A percentile compares a stretch with the other conserved stretches of the same genome.
Evolutionary conservation across 202 grass and related monocot species (phyloP).

Genomic region (Carex sylvatica): DNA sequence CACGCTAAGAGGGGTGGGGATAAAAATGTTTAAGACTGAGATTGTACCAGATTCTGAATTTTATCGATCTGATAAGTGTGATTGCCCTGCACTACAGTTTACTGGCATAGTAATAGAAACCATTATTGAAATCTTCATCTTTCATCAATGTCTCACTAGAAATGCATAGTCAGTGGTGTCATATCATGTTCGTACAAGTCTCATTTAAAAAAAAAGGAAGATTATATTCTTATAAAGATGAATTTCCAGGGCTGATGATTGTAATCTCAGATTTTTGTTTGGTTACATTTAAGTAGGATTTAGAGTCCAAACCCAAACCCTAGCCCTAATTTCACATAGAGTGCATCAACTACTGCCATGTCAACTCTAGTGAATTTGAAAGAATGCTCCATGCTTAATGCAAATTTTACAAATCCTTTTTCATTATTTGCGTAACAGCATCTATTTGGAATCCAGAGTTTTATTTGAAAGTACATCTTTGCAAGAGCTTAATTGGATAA

Average conservation of each 20-base stretch:
- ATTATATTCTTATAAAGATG: neutral
- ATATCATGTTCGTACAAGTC: neutral
- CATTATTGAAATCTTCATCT: neutral
- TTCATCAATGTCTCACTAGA: neutral
- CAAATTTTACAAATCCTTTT: neutral
- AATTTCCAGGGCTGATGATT: neutral
- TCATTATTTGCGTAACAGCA: neutral
- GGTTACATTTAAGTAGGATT: neutral
- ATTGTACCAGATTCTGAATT: neutral
- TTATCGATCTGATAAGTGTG: neutral
- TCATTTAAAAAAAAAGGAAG: neutral
- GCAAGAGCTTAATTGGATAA: neutral
- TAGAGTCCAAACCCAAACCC: neutral
- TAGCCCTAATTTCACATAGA: neutral
- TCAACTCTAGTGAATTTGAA: neutral
- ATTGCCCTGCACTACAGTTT: neutral
- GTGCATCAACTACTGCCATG: neutral
- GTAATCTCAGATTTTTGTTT: neutral
- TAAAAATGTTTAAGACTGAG: neutral
- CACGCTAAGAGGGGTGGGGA: neutral
- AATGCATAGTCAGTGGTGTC: neutral
- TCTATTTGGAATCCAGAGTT: neutral
- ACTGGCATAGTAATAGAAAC: neutral
- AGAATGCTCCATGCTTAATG: neutral
- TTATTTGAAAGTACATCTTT: neutral